phyloP scores from a whole-genome alignment of 2,329 filamentous ascomycete genomes.

The Scytalidium sp. region DNA sequence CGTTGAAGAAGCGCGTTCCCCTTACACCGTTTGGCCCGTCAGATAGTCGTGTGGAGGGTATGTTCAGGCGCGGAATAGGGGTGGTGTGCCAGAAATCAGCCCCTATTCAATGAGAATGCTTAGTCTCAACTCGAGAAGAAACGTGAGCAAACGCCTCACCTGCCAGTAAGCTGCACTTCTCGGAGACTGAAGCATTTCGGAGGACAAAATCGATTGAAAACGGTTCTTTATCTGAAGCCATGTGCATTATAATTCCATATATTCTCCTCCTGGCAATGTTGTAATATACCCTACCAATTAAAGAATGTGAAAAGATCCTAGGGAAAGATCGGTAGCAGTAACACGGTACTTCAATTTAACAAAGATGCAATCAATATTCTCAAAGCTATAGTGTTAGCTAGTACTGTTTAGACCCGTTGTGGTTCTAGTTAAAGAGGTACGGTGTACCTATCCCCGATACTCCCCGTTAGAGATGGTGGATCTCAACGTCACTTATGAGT shows the following conservation, averaged over 20 bases:
- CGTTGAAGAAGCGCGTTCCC: conserved; percentile 28
- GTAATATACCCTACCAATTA: neutral
- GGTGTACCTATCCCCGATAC: conserved; percentile 38
- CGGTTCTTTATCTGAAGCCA: neutral
- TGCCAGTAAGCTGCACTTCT: neutral
- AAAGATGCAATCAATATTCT: neutral
- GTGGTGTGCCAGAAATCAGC: conserved; percentile 31
- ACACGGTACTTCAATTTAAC: neutral
- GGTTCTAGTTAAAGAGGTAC: conserved; percentile 9
- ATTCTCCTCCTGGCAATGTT: neutral
- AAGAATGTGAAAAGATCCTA: neutral
- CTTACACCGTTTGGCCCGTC: conserved; percentile 33
- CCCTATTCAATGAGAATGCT: conserved; percentile 20
- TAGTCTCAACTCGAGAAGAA: neutral
- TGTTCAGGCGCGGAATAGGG: conserved; percentile 22
- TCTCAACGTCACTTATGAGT: no score
- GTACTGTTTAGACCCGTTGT: neutral
- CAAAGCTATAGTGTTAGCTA: neutral
- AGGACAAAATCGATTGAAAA: conserved; percentile 2
- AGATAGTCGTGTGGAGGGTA: conserved; percentile 30
- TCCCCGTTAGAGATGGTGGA: no score
- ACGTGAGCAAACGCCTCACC: neutral
- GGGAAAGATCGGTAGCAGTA: neutral
- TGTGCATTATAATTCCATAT: neutral
- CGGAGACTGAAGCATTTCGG: neutral